Conservation (phyloP, 176 grass and related monocot species). For the Phragmites australis region DNA sequence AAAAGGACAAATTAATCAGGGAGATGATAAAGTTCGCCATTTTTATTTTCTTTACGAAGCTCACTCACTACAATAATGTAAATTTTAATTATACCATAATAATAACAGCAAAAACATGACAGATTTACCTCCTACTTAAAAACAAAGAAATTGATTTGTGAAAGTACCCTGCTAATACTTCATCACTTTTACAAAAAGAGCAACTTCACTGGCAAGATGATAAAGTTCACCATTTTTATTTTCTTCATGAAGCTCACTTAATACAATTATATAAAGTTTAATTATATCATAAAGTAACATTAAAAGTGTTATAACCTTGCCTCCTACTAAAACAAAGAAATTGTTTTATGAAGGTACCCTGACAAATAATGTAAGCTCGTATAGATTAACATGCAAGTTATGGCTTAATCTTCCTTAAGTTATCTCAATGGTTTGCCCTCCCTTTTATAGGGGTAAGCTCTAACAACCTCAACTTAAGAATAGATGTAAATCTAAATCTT, state of each 20-base stretch:
- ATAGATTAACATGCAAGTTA: background rate
- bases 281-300: background rate
- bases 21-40: background rate
- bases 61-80: background rate
- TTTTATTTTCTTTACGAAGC: background rate
- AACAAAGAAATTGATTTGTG: background rate
- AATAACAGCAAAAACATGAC: background rate
- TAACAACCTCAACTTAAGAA: too few relatives aligned
- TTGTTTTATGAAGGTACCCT: background rate
- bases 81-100: background rate
- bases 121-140: background rate
- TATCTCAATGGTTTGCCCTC: too few relatives aligned
- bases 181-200: background rate
- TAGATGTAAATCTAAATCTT: too few relatives aligned
- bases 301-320: background rate
- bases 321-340: background rate
- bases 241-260: background rate
- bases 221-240: background rate
- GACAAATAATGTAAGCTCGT: conserved; percentile 2
- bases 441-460: too few relatives aligned
- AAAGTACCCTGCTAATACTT: background rate
- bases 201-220: background rate
- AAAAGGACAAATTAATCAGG: background rate
- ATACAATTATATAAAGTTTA: background rate
- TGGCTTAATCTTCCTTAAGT: too few relatives aligned